Conservation (phyloP, 345 rosid genomes). For the Gossypium ekmanianum region DNA sequence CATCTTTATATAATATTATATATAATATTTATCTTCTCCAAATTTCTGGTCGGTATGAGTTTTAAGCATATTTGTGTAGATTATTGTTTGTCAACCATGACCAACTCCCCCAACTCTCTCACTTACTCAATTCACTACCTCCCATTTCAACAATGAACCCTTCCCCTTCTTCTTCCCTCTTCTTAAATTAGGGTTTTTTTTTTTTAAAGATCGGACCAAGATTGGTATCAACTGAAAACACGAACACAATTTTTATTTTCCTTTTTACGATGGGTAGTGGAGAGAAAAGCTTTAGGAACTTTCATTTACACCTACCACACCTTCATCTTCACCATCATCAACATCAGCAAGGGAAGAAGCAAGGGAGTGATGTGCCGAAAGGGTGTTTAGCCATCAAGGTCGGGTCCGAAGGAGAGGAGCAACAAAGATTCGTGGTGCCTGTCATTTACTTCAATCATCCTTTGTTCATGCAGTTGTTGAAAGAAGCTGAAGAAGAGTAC, state of each 20-base stretch:
- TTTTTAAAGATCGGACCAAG: background rate
- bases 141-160: constrained; percentile 19
- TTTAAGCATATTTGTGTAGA: constrained; percentile 3
- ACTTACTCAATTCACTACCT: constrained; percentile 16
- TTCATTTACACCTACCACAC: background rate
- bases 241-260: background rate
- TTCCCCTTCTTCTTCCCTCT: constrained; percentile 36
- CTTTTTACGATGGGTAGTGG: constrained; percentile 36
- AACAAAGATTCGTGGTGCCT: constrained; percentile 50
- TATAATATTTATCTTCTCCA: background rate
- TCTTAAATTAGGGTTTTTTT: background rate
- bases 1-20: background rate
- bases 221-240: too few species aligned
- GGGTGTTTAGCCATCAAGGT: constrained; percentile 61
- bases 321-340: constrained; percentile 15
- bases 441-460: constrained; percentile 57
- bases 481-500: constrained; percentile 56
- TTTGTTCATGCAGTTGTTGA: constrained; percentile 53
- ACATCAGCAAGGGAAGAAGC: constrained; percentile 21
- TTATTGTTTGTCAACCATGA: constrained; percentile 31
- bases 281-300: constrained; percentile 21
- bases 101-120: constrained; percentile 31
- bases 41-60: constrained; percentile 22
- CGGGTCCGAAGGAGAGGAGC: constrained; percentile 46
- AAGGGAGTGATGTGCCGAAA: constrained; percentile 47